Conservation (phyloP, 2,329 filamentous ascomycete species). For the Cladosporium oxysporum region DNA sequence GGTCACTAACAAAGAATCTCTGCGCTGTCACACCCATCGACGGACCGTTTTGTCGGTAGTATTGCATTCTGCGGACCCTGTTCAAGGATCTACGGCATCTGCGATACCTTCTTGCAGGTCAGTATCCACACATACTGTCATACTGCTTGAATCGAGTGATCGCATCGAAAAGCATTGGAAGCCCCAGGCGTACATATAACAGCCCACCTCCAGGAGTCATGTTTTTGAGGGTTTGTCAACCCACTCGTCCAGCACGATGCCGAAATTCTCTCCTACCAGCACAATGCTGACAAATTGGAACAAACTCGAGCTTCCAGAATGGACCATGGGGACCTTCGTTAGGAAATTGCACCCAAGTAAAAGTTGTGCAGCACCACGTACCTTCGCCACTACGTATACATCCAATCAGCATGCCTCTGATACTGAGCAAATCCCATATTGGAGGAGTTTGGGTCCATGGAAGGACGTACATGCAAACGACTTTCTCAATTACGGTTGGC, state of each 20-base stretch:
- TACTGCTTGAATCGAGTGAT: constrained; percentile 1
- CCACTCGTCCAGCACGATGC: neutral
- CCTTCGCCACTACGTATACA: neutral
- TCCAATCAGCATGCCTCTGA: neutral
- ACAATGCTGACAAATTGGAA: neutral
- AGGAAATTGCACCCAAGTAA: neutral
- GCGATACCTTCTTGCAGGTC: constrained; percentile 3
- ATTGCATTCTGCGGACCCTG: neutral
- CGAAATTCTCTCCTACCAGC: neutral
- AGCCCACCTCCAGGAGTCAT: neutral
- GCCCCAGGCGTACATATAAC: neutral
- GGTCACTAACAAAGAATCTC: neutral
- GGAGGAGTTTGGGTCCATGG: constrained; percentile 40
- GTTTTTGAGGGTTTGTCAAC: neutral
- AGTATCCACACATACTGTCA: constrained; percentile 7
- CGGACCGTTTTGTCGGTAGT: neutral
- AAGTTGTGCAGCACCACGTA: neutral
- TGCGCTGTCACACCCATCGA: neutral
- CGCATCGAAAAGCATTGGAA: neutral
- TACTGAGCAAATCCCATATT: neutral
- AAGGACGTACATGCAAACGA: constrained; percentile 49
- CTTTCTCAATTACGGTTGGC: constrained; percentile 58
- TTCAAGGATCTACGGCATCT: constrained; percentile 4
- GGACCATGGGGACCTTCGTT: neutral
- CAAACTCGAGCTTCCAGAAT: neutral